Evolutionary conservation across 805 yeast genomes (phyloP), one percentile per base, ranked within the genome.

Genomic region (Pichia insulana): DNA sequence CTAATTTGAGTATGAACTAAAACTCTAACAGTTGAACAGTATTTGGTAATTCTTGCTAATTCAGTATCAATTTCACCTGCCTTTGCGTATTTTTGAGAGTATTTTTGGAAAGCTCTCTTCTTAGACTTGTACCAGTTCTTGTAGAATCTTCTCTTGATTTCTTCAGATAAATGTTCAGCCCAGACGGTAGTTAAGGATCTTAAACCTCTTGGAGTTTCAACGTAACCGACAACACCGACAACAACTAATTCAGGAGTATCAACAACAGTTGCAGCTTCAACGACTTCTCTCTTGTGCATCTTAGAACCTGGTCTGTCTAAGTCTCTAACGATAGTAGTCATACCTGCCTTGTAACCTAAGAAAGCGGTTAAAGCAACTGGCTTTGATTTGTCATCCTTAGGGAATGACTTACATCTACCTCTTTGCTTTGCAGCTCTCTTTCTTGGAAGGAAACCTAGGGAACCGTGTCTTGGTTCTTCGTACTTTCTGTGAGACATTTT

Each of bases 381-480:
- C 84, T 90, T 90, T 58, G 95, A 70, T 77, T 84, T 81, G 73
- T 86, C 95, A 73, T 90, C 97, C 80, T 83, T 88, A 70, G 99
- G 98, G 95, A 90, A 92, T 53, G 99, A 78, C 87, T 88, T 90
- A 69, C 89, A 92, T 79, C 86, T 89, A 76, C 96, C 98, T 80
- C 95, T 86, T 78, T 87, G 92, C 69, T 83, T 78, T 73, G 94
- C 81, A 69, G 97, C 88, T 81, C 98, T 88, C 96, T 92, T 92
- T 82, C 96, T 88, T 83, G 99, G 98, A 65, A 83, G 79, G 96
- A 88, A 92, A 69, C 97, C 98, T 71, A 92, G 79, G 73, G 95
- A 90, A 75, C 99, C 99, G 89, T 92, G 97, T 80, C 99, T 88
- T 80, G 99, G 99, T 64, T 92, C 95, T 86, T 92, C 97, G 92